phyloP scores from a whole-genome alignment of 2,329 filamentous ascomycete genomes.

The Colletotrichum salicis region DNA sequence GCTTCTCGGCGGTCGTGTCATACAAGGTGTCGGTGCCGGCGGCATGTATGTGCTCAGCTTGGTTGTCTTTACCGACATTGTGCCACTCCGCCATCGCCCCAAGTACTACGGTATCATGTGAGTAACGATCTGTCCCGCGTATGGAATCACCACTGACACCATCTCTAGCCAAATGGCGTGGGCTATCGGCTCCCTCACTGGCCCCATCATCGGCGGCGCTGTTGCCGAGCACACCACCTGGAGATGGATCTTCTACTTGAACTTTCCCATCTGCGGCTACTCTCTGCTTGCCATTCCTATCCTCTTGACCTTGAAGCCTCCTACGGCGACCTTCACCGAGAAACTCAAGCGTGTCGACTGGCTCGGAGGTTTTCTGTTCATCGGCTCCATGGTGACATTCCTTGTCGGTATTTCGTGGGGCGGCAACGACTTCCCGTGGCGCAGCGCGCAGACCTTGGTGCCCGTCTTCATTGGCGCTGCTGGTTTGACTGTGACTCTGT shows the following conservation, averaged over 20 bases:
- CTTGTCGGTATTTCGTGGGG: conserved; percentile 60
- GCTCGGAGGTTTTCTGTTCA: conserved; percentile 57
- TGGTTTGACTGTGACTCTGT: conserved; percentile 49
- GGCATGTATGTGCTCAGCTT: conserved; percentile 53
- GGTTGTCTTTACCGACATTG: conserved; percentile 55
- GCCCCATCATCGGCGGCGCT: conserved; percentile 51
- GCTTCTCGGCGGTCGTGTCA: conserved; percentile 49
- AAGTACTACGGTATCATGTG: conserved; percentile 52
- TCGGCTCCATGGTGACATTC: conserved; percentile 53
- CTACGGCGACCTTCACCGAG: conserved; percentile 43
- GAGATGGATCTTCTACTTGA: conserved; percentile 61
- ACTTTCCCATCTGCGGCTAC: conserved; percentile 55
- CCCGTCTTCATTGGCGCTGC: conserved; percentile 56
- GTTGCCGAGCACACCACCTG: conserved; percentile 51
- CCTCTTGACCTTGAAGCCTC: conserved; percentile 53
- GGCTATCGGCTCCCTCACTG: conserved; percentile 53
- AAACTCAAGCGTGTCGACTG: conserved; percentile 56
- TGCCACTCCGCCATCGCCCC: conserved; percentile 53
- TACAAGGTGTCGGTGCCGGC: conserved; percentile 54
- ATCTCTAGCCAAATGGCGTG: conserved; percentile 45
- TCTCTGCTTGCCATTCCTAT: conserved; percentile 52
- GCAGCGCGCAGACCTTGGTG: conserved; percentile 49
- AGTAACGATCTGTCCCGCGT: conserved; percentile 31
- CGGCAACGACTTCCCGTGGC: conserved; percentile 56
- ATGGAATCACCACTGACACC: background rate